These are phyloP conservation scores for Thermomucor indicae-seudaticae DNA, from an alignment of 371 early-diverging fungal species.

Conservation along the genomic window DNA sequence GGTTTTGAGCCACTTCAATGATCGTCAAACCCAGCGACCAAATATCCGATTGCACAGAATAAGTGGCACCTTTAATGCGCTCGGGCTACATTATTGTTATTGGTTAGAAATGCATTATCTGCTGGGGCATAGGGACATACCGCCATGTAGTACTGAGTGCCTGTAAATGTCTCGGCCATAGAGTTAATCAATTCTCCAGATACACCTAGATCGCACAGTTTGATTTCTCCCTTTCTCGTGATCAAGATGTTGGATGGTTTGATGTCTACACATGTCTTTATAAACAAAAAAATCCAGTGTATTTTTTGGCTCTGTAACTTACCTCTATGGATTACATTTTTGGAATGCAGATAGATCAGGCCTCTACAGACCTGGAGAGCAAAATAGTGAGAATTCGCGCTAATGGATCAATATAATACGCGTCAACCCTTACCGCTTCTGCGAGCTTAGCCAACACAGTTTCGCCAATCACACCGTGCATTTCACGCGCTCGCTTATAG, in stretches of 20 bases:
- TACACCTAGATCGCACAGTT: constrained; percentile 95
- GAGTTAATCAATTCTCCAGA: constrained; percentile 87
- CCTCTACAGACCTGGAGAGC: constrained; percentile 60
- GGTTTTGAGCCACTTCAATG: constrained; percentile 88
- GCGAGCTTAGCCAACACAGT: constrained; percentile 76
- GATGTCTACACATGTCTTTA: constrained; percentile 50
- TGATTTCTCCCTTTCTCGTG: constrained; percentile 82
- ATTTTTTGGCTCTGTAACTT: constrained; percentile 1
- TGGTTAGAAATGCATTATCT: not conserved
- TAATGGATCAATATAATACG: not conserved
- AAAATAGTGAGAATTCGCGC: not conserved
- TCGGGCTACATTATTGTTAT: constrained; percentile 71
- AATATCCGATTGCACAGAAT: constrained; percentile 90
- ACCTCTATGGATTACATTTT: constrained; percentile 85
- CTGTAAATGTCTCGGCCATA: constrained; percentile 91
- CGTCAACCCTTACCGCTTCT: constrained; percentile 50
- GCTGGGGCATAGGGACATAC: constrained; percentile 48
- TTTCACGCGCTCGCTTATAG: constrained; percentile 63
- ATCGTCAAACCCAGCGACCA: constrained; percentile 95
- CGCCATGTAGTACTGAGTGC: constrained; percentile 95
- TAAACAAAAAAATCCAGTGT: not conserved
- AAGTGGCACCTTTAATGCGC: constrained; percentile 88
- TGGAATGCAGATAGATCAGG: constrained; percentile 70
- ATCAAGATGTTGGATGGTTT: constrained; percentile 91
- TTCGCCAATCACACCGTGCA: constrained; percentile 68